Percentiles rank a stretch among this genome's conserved stretches.
phyloP scores from a whole-genome alignment of 352 stramenopile species.

The Globisporangium solare region DNA sequence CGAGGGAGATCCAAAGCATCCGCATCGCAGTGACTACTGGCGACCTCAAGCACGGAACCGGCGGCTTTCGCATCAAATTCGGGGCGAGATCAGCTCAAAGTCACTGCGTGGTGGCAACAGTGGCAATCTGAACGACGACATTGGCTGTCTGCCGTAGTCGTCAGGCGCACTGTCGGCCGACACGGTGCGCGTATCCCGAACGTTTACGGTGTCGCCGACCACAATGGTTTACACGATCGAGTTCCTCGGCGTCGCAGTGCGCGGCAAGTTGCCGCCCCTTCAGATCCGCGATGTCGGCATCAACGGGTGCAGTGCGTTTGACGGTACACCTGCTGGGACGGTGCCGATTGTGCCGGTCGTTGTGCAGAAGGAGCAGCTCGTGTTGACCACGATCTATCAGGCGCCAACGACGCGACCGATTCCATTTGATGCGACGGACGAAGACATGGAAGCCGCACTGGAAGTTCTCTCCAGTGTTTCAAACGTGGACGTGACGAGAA shows the following conservation, averaged over 20 bases:
- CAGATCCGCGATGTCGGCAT: slow-evolving; percentile 86
- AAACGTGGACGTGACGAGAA: slow-evolving; percentile 85
- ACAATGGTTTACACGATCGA: slow-evolving; percentile 90
- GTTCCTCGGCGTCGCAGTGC: slow-evolving; percentile 88
- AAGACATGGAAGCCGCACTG: slow-evolving; percentile 91
- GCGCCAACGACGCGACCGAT: slow-evolving; percentile 89
- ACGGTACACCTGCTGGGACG: slow-evolving; percentile 20
- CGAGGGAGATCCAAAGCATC: slow-evolving; percentile 70
- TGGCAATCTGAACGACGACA: slow-evolving; percentile 71
- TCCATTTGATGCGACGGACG: slow-evolving; percentile 84
- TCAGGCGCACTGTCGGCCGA: slow-evolving; percentile 42
- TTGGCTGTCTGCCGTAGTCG: slow-evolving; percentile 75
- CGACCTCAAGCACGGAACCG: slow-evolving; percentile 36
- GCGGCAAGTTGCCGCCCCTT: slow-evolving; percentile 83
- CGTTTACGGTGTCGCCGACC: slow-evolving; percentile 36
- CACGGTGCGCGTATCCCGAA: slow-evolving; percentile 49
- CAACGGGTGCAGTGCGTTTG: slow-evolving; percentile 89
- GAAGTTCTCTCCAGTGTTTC: slow-evolving; percentile 86
- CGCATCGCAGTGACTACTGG: slow-evolving; percentile 27
- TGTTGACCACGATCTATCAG: slow-evolving; percentile 85
- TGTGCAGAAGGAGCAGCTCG: slow-evolving; percentile 39
- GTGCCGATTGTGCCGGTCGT: slow-evolving; percentile 4
- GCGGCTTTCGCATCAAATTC: slow-evolving; percentile 91
- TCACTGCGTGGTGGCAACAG: slow-evolving; percentile 74
- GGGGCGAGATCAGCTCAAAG: slow-evolving; percentile 81